These are phyloP conservation scores for Platanthera guangdongensis DNA, from an alignment of 106 monocot species.

Conservation along the genomic window DNA sequence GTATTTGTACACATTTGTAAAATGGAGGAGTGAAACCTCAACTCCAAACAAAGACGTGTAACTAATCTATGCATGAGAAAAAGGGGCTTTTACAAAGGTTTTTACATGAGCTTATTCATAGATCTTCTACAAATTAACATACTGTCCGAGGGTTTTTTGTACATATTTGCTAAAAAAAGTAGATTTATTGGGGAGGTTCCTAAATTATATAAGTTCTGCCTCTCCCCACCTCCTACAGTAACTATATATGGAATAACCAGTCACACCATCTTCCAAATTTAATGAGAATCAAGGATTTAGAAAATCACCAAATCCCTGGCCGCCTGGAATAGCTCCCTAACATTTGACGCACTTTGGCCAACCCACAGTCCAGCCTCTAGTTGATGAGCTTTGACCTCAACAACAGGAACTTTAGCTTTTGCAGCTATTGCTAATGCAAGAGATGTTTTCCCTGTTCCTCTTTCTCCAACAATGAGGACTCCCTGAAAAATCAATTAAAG, in stretches of 20 bases:
- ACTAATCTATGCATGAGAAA: no score
- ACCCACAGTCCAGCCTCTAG: conserved; percentile 83
- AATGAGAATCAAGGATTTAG: conserved; percentile 2
- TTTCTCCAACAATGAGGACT: conserved; percentile 88
- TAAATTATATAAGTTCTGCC: background rate
- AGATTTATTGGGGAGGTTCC: background rate
- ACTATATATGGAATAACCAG: background rate
- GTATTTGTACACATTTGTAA: no score
- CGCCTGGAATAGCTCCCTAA: conserved; percentile 80
- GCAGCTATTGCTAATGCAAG: conserved; percentile 90
- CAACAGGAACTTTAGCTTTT: conserved; percentile 80
- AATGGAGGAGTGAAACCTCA: no score
- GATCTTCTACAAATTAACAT: no score
- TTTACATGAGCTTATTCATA: no score
- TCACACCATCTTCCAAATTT: background rate
- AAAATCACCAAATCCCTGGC: conserved; percentile 73
- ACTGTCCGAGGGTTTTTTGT: no score
- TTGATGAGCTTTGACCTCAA: conserved; percentile 73
- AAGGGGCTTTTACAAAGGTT: no score
- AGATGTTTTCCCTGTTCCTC: conserved; percentile 85
- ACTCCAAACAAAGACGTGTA: no score
- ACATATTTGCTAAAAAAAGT: no score
- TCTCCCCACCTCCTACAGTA: background rate
- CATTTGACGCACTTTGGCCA: conserved; percentile 95
- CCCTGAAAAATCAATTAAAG: conserved; percentile 38